Base-by-base conservation (phyloP, 1,284 basidiomycete genomes). In the Cutaneotrichosporon dermatis region DNA sequence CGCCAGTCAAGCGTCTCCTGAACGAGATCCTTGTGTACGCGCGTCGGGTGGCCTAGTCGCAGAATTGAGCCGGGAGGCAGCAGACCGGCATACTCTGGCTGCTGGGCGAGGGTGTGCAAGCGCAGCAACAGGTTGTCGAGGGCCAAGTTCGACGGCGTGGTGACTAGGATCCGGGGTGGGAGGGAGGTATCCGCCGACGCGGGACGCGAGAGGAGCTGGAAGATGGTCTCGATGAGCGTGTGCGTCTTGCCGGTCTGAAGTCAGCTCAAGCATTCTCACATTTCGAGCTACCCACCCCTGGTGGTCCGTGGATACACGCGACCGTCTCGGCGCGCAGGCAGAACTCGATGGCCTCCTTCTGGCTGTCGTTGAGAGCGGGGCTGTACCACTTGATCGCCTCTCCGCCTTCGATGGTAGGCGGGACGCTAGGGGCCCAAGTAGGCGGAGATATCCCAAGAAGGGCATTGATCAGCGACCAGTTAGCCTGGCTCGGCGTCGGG, bases 251-350 rank as follows among this genome's bases (percentile, higher is more conserved):
- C 92, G 0, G 92, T 93, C 61, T 65, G 50, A 0, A 13, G 48
- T 54, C 52, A 62, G 51, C 43, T 57, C 35, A 4, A 4, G 8
- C 9, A 10, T 16, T 1, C 9, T 45, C 3, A 8, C 1, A 36
- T 13, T 13, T 25, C 25, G 25, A 25, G 25, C 25, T 25, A 63
- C 75, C 60, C 74, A 89, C 91, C 1, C 83, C 94, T 60, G 95
- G 94, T 5, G 95, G 95, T 0, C 95, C 94, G 71, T 97, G 94
- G n/a, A 99, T 93, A 65, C 93, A 90, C 0, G 90, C 89, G 0
- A 97, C 83, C 70, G 93, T 88, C 1, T 84, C 65, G 1, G 80
- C 74, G 9, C 63, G 64, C 11, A 79, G 57, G 41, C 74, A 74
- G 60, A 76, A 76, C 51, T 66, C 48, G 13, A 79, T 85, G 0